Evolutionary conservation across 1,284 basidiomycete species (phyloP).

Genomic region (Ceratobasidium sp.): DNA sequence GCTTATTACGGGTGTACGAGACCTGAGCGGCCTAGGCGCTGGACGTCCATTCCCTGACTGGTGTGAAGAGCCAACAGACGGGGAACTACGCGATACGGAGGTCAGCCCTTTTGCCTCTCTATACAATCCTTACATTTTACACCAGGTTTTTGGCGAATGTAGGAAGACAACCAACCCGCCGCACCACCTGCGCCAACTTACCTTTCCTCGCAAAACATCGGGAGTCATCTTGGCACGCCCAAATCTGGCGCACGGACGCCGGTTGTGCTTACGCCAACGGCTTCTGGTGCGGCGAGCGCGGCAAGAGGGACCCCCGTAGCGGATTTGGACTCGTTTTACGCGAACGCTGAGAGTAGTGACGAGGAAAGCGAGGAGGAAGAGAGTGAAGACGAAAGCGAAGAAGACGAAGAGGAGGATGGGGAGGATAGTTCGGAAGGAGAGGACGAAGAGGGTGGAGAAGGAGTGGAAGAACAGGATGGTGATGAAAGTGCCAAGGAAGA

Average conservation of each 20-base stretch:
- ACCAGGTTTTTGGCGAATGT: not conserved
- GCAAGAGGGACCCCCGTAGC: slow-evolving; percentile 27
- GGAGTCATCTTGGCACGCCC: slow-evolving; percentile 54
- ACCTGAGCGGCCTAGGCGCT: slow-evolving; percentile 59
- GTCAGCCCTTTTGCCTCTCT: slow-evolving; percentile 25
- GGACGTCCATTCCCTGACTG: slow-evolving; percentile 57
- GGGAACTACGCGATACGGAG: slow-evolving; percentile 59
- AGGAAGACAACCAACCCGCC: slow-evolving; percentile 59
- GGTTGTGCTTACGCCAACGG: slow-evolving; percentile 33
- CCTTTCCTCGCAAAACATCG: slow-evolving; percentile 36
- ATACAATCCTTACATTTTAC: not conserved
- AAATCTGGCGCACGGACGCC: slow-evolving; percentile 51
- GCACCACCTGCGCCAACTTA: slow-evolving; percentile 50
- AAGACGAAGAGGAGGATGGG: slow-evolving; percentile 44
- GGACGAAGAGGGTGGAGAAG: not conserved
- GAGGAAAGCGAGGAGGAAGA: slow-evolving; percentile 49
- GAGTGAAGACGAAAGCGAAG: slow-evolving; percentile 23
- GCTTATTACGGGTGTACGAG: slow-evolving; percentile 63
- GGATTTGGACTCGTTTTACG: slow-evolving; percentile 80
- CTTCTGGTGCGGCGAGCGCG: slow-evolving; percentile 37
- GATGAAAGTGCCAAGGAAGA: slow-evolving; percentile 29
- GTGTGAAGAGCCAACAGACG: slow-evolving; percentile 62
- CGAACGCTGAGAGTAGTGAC: slow-evolving; percentile 49
- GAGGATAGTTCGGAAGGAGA: no score
- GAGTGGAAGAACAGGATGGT: slow-evolving; percentile 8